Evolutionary conservation across 768 basidiomycete genomes (phyloP).

Genomic region (Astraeus odoratus): DNA sequence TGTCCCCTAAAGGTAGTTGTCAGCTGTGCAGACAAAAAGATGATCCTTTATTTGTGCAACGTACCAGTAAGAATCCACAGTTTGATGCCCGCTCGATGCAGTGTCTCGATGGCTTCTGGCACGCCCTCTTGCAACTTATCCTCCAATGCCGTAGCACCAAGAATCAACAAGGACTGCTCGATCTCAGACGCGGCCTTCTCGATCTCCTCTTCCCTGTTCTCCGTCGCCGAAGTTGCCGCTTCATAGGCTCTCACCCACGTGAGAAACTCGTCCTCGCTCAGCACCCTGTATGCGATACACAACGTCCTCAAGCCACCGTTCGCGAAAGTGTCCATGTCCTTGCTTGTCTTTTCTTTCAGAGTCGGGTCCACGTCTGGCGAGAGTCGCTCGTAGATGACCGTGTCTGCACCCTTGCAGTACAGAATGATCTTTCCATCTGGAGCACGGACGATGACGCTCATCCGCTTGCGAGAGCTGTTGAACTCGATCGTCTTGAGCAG

Average conservation of each 20-base stretch:
- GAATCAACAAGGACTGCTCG: constrained; percentile 74
- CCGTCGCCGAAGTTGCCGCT: constrained; percentile 65
- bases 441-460: constrained; percentile 85
- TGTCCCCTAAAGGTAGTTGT: constrained; percentile 57
- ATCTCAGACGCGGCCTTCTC: constrained; percentile 81
- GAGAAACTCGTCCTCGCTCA: constrained; percentile 80
- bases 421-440: constrained; percentile 79
- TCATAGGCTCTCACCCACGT: constrained; percentile 79
- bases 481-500: constrained; percentile 85
- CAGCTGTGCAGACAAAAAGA: background rate
- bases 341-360: constrained; percentile 70
- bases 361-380: constrained; percentile 64
- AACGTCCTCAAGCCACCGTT: constrained; percentile 89
- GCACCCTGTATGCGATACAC: constrained; percentile 75
- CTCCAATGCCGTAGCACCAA: constrained; percentile 94
- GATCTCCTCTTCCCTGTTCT: constrained; percentile 85
- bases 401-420: constrained; percentile 97
- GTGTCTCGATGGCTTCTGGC: constrained; percentile 87
- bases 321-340: constrained; percentile 91
- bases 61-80: constrained; percentile 93
- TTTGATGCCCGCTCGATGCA: constrained; percentile 94
- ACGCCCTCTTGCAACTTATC: constrained; percentile 98
- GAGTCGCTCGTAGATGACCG: constrained; percentile 85
- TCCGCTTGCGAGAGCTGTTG: constrained; percentile 89
- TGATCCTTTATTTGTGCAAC: constrained; percentile 11